A percentile compares a stretch with the other conserved stretches of the same genome.
These are phyloP conservation scores for Penicillium pancosmium DNA, from an alignment of 495 filamentous ascomycete species.

Conservation along the genomic window DNA sequence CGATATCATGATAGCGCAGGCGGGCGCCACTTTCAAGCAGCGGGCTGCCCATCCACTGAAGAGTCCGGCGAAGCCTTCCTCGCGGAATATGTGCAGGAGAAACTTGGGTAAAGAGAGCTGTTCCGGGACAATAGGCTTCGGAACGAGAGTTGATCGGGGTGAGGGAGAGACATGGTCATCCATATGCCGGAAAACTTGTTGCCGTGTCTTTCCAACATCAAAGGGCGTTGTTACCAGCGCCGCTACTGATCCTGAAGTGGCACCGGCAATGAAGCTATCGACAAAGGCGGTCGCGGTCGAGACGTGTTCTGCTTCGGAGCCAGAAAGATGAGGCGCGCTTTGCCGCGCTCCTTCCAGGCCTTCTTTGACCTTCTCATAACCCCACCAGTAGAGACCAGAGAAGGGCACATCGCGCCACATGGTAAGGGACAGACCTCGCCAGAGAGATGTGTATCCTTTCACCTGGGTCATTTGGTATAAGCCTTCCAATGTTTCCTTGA, in stretches of 20 bases:
- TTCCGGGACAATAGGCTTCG: constrained; percentile 59
- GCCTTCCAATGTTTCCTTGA: constrained; percentile 73
- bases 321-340: constrained; percentile 27
- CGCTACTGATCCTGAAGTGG: constrained; percentile 77
- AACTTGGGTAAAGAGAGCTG: constrained; percentile 75
- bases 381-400: constrained; percentile 96
- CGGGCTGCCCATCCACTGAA: constrained; percentile 90
- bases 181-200: constrained; percentile 72
- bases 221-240: constrained; percentile 94
- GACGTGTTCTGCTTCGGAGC: constrained; percentile 15
- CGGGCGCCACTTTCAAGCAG: constrained; percentile 91
- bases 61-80: constrained; percentile 77
- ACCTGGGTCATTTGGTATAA: constrained; percentile 75
- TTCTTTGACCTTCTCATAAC: constrained; percentile 82
- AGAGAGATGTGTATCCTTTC: constrained; percentile 79
- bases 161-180: constrained; percentile 41
- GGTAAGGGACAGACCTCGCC: constrained; percentile 90
- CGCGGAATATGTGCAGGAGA: constrained; percentile 82
- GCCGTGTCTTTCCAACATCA: constrained; percentile 94
- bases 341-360: constrained; percentile 65
- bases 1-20: constrained; percentile 99
- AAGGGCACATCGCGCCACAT: constrained; percentile 98
- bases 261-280: constrained; percentile 88
- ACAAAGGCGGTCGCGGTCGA: constrained; percentile 56
- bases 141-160: constrained; percentile 15